Percentiles rank a stretch among this genome's conserved stretches.
These are phyloP conservation scores for Brassica carinata DNA, from an alignment of 345 rosid genomes.

Conservation along the genomic window DNA sequence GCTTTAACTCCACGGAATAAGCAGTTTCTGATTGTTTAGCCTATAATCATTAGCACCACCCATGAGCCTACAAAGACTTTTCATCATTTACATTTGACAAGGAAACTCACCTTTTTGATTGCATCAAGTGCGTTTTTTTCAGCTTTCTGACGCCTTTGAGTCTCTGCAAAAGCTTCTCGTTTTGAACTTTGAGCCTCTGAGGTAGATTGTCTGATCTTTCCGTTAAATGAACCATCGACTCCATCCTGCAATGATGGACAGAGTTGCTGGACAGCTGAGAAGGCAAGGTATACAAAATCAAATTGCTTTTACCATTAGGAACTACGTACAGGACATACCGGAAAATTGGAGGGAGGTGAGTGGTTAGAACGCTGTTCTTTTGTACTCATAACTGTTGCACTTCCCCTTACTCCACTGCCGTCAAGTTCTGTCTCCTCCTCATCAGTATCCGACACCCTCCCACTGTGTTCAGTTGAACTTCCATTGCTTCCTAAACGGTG, in stretches of 20 bases:
- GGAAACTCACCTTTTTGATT: conserved; percentile 59
- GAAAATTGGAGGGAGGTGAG: conserved; percentile 53
- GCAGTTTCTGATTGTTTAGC: conserved; percentile 60
- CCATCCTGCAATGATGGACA: conserved; percentile 56
- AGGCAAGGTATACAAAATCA: conserved; percentile 11
- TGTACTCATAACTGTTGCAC: conserved; percentile 24
- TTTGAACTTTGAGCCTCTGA: conserved; percentile 62
- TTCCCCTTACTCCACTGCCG: no score
- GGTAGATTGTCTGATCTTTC: conserved; percentile 58
- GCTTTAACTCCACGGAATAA: conserved; percentile 61
- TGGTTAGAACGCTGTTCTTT: conserved; percentile 37
- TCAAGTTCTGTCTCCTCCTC: conserved; percentile 39
- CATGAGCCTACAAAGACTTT: no score
- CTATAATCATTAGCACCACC: conserved; percentile 40
- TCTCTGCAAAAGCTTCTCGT: conserved; percentile 66
- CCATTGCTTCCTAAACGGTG: conserved; percentile 49
- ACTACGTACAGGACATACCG: neutral
- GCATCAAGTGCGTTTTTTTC: conserved; percentile 71
- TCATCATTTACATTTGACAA: no score
- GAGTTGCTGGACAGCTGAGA: conserved; percentile 13
- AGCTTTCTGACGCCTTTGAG: conserved; percentile 61
- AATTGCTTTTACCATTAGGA: conserved; percentile 10
- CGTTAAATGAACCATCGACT: conserved; percentile 48
- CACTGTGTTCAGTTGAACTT: conserved; percentile 38
- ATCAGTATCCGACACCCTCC: conserved; percentile 39